Percentiles rank a stretch among this genome's conserved stretches.
Evolutionary conservation across 1,284 basidiomycete species (phyloP).

Genomic region (Thecaphora thlaspeos): DNA sequence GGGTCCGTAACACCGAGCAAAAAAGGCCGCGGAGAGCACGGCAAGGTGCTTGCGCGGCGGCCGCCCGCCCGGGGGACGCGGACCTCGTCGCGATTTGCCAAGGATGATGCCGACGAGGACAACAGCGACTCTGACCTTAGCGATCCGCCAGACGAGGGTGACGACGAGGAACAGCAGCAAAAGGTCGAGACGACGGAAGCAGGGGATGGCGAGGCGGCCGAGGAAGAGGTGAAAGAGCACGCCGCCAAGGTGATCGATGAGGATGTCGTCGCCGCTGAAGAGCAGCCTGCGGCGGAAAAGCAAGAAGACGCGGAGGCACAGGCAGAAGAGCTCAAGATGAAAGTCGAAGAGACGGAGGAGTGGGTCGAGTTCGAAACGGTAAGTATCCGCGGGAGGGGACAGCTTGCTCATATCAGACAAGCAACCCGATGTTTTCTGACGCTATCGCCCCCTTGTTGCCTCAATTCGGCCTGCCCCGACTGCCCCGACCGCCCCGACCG

Average conservation of each 20-base stretch:
- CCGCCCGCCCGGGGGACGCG: constrained; percentile 24
- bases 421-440: too few species aligned
- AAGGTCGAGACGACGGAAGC: constrained; percentile 12
- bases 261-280: too few species aligned
- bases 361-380: constrained; percentile 62
- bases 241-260: too few species aligned
- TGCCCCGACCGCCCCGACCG: too few species aligned
- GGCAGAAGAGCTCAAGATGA: too few species aligned
- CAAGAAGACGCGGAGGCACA: too few species aligned
- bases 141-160: constrained; percentile 36
- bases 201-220: not conserved
- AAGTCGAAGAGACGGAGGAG: not conserved
- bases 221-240: not conserved
- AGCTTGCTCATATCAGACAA: too few species aligned
- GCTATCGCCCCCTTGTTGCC: too few species aligned
- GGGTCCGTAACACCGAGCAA: too few species aligned
- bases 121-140: constrained; percentile 48
- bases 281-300: too few species aligned
- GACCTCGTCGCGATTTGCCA: constrained; percentile 25
- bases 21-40: too few species aligned
- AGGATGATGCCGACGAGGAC: constrained; percentile 14
- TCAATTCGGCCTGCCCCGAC: too few species aligned
- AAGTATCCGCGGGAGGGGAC: constrained; percentile 70
- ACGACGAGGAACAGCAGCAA: constrained; percentile 43
- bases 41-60: constrained; percentile 2